Conservation (phyloP, 352 stramenopile genomes). For the Pythium oligandrum region DNA sequence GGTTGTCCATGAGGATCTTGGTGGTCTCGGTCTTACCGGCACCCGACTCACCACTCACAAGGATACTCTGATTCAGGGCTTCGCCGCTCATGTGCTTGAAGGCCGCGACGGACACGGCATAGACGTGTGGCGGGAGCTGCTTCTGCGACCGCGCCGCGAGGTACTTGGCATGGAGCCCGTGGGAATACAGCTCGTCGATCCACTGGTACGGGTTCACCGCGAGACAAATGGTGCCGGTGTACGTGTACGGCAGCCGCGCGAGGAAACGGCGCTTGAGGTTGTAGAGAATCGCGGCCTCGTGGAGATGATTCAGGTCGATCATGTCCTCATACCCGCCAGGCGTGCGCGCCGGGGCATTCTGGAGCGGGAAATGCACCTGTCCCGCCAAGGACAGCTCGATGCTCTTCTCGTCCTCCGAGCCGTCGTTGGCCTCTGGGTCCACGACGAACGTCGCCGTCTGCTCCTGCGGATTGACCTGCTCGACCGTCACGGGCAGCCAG, state of each 20-base stretch:
- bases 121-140: slow-evolving; percentile 66
- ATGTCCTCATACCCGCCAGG: slow-evolving; percentile 57
- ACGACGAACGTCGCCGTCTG: slow-evolving; percentile 38
- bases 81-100: slow-evolving; percentile 59
- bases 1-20: slow-evolving; percentile 89
- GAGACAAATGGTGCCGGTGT: slow-evolving; percentile 95
- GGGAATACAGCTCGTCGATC: slow-evolving; percentile 75
- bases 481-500: slow-evolving; percentile 71
- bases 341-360: slow-evolving; percentile 40
- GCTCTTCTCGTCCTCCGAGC: slow-evolving; percentile 17
- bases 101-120: slow-evolving; percentile 59
- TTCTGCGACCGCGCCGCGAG: slow-evolving; percentile 31
- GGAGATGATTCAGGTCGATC: slow-evolving; percentile 82
- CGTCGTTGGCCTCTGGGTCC: slow-evolving; percentile 24
- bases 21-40: slow-evolving; percentile 93
- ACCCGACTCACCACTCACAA: slow-evolving; percentile 85
- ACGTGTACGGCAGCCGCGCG: slow-evolving; percentile 89
- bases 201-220: slow-evolving; percentile 95
- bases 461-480: slow-evolving; percentile 46
- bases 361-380: slow-evolving; percentile 40
- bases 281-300: slow-evolving; percentile 88
- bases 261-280: slow-evolving; percentile 84
- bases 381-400: slow-evolving; percentile 32
- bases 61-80: slow-evolving; percentile 74
- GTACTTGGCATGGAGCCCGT: slow-evolving; percentile 67